Evolutionary conservation across 106 monocot species (phyloP), one percentile per base, ranked within the genome.

Genomic region (Allium fistulosum): DNA sequence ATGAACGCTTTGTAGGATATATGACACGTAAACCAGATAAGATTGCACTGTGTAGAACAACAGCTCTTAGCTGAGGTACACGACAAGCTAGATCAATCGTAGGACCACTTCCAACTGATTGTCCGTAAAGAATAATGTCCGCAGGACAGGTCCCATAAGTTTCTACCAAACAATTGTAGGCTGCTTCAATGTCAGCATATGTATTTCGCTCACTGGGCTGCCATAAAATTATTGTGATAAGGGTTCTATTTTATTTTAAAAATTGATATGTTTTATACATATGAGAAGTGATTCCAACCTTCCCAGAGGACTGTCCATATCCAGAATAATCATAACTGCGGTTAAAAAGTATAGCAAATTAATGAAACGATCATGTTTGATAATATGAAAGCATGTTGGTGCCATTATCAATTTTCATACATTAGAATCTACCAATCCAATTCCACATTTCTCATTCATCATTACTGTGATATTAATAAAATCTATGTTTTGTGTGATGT

Each of bases 21-120:
- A 96, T 84, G 8, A 96, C 96, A 14, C 96, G 77, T 22, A 96
- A 60, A 15, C 96, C 96, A 72, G 96, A 96, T 63, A 96, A 73
- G 53, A 96, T 88, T 26, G 96, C 80, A 47, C 91, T 91, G 46
- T 96, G 96, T 50, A 96, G 69, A 72, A 96, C 73, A 49, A 96
- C 88, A 45, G 86, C 96, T 75, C 92, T 83, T 50, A 86, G 50
- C 58, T 51, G 53, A 74, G 83, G 76, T 27, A 84, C 80, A 60
- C 67, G 86, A 72, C 69, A 15, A 10, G 96, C 96, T 60, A 96
- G 77, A 72, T 96, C 91, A 63, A 96, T 69, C 63, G 96, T 86
- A 27, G 96, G 96, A 48, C 96, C 96, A 73, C 88, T 96, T 49
- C 96, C 96, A 69, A 96, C 85, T 11, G 95, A 96, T 58, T 96